These are phyloP conservation scores for Niveomyces coronatus DNA, from an alignment of 2,329 filamentous ascomycete species.

Conservation along the genomic window DNA sequence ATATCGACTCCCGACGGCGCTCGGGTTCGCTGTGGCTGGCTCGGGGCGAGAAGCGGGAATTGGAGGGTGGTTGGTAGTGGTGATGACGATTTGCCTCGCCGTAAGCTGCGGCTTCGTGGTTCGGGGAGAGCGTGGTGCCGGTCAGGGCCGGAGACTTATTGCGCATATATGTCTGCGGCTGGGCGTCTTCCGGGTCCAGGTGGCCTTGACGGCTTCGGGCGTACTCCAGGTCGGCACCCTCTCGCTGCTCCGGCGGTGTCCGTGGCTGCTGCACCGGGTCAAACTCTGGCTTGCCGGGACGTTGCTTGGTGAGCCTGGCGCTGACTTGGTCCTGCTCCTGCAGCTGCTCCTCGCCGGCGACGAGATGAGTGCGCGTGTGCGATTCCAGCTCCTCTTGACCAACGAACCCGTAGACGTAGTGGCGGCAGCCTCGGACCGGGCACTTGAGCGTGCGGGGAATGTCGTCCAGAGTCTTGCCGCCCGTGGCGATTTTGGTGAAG, in stretches of 20 bases:
- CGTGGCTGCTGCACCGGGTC: slow-evolving; percentile 5
- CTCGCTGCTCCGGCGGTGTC: slow-evolving; percentile 7
- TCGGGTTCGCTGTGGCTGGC: not conserved
- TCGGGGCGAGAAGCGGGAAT: not conserved
- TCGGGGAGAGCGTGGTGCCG: slow-evolving; percentile 6
- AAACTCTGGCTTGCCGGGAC: slow-evolving; percentile 2
- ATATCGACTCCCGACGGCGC: not conserved
- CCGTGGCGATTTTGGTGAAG: slow-evolving; percentile 4
- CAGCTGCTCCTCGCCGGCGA: slow-evolving; percentile 26
- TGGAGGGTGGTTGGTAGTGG: not conserved
- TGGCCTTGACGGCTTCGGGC: not conserved
- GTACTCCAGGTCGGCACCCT: slow-evolving; percentile 2
- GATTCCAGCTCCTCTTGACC: slow-evolving; percentile 40
- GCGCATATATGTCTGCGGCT: slow-evolving; percentile 3
- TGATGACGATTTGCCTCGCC: slow-evolving; percentile 2
- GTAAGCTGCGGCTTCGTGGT: slow-evolving; percentile 1
- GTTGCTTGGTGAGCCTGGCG: slow-evolving; percentile 17
- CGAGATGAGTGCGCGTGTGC: slow-evolving; percentile 37
- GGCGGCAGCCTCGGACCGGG: slow-evolving; percentile 42
- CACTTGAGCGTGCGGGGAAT: slow-evolving; percentile 36
- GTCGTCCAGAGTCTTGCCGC: not conserved
- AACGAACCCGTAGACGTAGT: slow-evolving; percentile 49
- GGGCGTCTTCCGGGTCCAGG: slow-evolving; percentile 1
- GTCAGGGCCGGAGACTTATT: slow-evolving; percentile 6
- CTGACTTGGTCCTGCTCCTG: slow-evolving; percentile 22